phyloP scores from a whole-genome alignment of 1,139 yeast species.

The Hemisphaericaspora lyxosophila region DNA sequence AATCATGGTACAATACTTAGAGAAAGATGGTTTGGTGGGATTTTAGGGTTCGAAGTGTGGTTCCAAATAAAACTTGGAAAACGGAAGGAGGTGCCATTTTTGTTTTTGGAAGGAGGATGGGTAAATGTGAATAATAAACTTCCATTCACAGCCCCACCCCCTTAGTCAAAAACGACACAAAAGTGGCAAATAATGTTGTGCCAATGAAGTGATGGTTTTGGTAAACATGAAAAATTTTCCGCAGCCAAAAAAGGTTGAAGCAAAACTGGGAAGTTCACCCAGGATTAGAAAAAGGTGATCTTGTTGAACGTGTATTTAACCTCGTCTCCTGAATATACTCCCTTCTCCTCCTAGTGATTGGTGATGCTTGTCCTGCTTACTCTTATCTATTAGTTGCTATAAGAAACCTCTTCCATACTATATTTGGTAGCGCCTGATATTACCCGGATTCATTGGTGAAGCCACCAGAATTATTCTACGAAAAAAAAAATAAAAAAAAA shows the following conservation, averaged over 20 bases:
- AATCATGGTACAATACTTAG: too few species aligned
- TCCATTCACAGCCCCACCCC: not conserved
- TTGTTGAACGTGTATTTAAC: constrained; percentile 3
- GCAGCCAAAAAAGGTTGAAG: constrained; percentile 2
- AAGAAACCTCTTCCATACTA: not conserved
- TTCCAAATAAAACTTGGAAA: not conserved
- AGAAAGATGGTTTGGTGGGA: not conserved
- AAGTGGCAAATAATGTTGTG: too few species aligned
- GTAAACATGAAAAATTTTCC: not conserved
- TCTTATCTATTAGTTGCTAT: too few species aligned
- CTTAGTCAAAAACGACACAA: not conserved
- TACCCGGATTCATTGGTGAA: not conserved
- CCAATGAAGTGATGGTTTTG: not conserved
- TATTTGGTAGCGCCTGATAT: not conserved
- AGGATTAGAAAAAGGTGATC: too few species aligned
- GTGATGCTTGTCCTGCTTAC: not conserved
- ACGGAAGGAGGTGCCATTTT: too few species aligned
- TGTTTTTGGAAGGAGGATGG: too few species aligned
- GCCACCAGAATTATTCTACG: too few species aligned
- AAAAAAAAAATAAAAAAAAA: not conserved
- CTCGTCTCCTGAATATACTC: constrained; percentile 1
- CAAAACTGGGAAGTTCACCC: too few species aligned
- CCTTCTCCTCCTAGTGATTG: too few species aligned
- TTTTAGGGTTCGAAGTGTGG: not conserved
- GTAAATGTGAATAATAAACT: too few species aligned